Evolutionary conservation across 1,139 yeast genomes (phyloP).

Genomic region (Pichia sp.): DNA sequence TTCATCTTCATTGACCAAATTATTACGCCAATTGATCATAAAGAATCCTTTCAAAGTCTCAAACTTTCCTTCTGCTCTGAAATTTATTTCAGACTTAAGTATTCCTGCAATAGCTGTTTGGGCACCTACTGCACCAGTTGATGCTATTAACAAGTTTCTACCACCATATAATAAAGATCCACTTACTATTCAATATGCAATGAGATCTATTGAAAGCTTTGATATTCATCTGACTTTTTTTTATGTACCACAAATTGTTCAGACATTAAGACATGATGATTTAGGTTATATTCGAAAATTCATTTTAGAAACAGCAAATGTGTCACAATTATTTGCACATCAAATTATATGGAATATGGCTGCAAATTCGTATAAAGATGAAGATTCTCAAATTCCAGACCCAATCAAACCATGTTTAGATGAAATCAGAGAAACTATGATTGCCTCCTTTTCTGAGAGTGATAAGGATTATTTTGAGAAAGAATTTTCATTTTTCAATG

Average conservation of each 20-base stretch:
- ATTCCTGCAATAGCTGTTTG: constrained; percentile 54
- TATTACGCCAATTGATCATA: constrained; percentile 16
- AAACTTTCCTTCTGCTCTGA: constrained; percentile 57
- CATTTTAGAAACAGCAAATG: constrained; percentile 86
- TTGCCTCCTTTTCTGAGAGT: constrained; percentile 47
- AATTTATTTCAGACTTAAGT: constrained; percentile 42
- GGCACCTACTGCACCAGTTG: constrained; percentile 75
- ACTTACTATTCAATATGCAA: constrained; percentile 71
- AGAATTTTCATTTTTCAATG: constrained; percentile 85
- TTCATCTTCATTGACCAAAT: constrained; percentile 13
- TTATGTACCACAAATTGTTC: constrained; percentile 97
- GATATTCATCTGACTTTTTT: constrained; percentile 88
- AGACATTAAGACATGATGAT: constrained; percentile 73
- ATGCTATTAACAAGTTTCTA: constrained; percentile 75
- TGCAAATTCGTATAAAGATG: constrained; percentile 89
- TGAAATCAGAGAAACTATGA: constrained; percentile 61
- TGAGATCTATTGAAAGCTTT: constrained; percentile 83
- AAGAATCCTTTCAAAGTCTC: constrained; percentile 57
- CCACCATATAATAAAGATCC: constrained; percentile 70
- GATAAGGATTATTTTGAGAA: constrained; percentile 67
- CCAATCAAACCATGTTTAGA: constrained; percentile 78
- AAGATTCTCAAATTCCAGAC: constrained; percentile 75
- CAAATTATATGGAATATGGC: constrained; percentile 98
- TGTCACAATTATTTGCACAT: constrained; percentile 88
- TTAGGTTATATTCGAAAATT: constrained; percentile 83